These are phyloP conservation scores for Raphidocelis subcapitata DNA, from an alignment of 139 green algal genomes.

Conservation along the genomic window DNA sequence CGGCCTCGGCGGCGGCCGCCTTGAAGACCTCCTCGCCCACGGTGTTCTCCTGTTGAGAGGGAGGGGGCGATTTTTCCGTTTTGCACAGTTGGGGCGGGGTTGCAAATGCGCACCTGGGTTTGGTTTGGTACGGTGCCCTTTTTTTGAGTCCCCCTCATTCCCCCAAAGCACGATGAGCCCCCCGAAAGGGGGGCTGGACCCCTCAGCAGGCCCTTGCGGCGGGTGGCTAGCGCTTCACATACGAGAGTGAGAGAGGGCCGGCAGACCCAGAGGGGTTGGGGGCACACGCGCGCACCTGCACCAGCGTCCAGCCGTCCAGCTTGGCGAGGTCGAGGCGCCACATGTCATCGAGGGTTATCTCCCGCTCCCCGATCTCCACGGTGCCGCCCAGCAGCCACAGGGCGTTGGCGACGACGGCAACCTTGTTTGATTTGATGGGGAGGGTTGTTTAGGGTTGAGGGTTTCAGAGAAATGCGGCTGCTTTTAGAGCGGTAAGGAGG, in stretches of 20 bases:
- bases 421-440: neutral
- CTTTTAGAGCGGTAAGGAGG: neutral
- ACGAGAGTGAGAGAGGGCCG: neutral
- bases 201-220: neutral
- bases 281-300: slow-evolving; percentile 23
- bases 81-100: too few relatives aligned
- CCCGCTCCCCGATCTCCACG: slow-evolving; percentile 53
- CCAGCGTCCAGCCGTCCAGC: slow-evolving; percentile 75
- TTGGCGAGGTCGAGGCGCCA: slow-evolving; percentile 89
- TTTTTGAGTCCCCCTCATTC: too few relatives aligned
- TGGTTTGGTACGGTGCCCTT: too few relatives aligned
- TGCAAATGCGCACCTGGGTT: too few relatives aligned
- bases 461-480: neutral
- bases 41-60: slow-evolving; percentile 75
- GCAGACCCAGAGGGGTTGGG: neutral
- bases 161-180: too few relatives aligned
- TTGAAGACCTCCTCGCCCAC: slow-evolving; percentile 72
- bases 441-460: neutral
- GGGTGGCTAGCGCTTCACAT: neutral
- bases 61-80: neutral
- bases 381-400: slow-evolving; percentile 90
- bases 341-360: slow-evolving; percentile 91
- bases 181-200: too few relatives aligned
- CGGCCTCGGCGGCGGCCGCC: slow-evolving; percentile 30
- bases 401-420: slow-evolving; percentile 73